These are phyloP conservation scores for Hydrangea macrophylla DNA, from an alignment of 148 eudicot genomes.

Conservation along the genomic window DNA sequence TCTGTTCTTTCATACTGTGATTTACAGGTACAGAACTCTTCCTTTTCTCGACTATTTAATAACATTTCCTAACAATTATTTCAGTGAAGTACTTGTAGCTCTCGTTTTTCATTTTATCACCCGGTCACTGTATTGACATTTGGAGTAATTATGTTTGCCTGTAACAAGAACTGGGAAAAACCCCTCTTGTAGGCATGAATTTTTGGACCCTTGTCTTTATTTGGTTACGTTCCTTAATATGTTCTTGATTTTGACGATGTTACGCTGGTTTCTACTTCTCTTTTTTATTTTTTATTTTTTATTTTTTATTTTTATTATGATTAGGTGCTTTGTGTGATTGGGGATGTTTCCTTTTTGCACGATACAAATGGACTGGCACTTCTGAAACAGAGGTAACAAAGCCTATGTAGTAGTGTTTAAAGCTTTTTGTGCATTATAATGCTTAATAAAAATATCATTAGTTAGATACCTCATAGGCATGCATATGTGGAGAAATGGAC, in stretches of 20 bases:
- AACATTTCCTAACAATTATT: neutral
- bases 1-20: too few species aligned
- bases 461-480: neutral
- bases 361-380: conserved; percentile 95
- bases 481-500: neutral
- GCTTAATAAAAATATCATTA: neutral
- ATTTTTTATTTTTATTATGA: too few species aligned
- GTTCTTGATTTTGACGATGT: neutral
- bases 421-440: neutral
- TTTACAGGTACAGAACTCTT: neutral
- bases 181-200: neutral
- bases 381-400: conserved; percentile 52
- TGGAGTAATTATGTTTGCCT: neutral
- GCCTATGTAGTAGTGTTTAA: neutral
- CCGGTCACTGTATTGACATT: neutral
- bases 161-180: neutral
- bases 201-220: neutral
- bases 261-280: conserved; percentile 2
- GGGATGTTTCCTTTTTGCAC: conserved; percentile 92
- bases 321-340: conserved; percentile 79
- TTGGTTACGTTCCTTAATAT: neutral
- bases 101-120: too few species aligned
- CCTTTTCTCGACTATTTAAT: neutral
- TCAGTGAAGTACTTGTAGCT: neutral
- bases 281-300: too few species aligned